A percentile compares a stretch with the other conserved stretches of the same genome.
phyloP scores from a whole-genome alignment of 2,329 filamentous ascomycete species.

The Myrmaecium sp. region DNA sequence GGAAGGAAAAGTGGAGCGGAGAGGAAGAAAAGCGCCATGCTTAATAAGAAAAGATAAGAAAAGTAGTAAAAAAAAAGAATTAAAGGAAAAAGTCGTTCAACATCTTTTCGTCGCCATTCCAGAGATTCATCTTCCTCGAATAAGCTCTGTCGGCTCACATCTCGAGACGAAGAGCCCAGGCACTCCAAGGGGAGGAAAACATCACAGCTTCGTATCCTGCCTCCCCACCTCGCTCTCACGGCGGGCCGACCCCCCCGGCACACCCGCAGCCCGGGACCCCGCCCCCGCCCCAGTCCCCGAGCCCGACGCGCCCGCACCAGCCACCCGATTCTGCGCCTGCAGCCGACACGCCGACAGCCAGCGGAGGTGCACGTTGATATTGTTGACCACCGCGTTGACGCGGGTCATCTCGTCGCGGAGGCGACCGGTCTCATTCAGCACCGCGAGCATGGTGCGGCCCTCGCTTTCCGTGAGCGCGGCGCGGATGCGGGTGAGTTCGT shows the following conservation, averaged over 20 bases:
- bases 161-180: too few relatives aligned
- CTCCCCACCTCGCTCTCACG: slow-evolving; percentile 16
- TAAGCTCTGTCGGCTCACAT: too few relatives aligned
- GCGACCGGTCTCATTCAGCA: slow-evolving; percentile 45
- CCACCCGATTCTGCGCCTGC: slow-evolving; percentile 19
- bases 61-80: too few relatives aligned
- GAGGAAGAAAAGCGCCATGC: too few relatives aligned
- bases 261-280: neutral
- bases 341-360: slow-evolving; percentile 43
- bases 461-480: slow-evolving; percentile 41
- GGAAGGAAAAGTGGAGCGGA: too few relatives aligned
- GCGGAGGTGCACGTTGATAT: slow-evolving; percentile 42
- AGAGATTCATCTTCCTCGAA: too few relatives aligned
- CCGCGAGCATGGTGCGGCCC: slow-evolving; percentile 42
- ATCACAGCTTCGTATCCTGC: slow-evolving; percentile 20
- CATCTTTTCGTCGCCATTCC: too few relatives aligned
- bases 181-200: too few relatives aligned
- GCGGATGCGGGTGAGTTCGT: slow-evolving; percentile 39
- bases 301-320: neutral
- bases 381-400: slow-evolving; percentile 41
- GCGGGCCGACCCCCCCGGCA: neutral
- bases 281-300: neutral
- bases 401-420: slow-evolving; percentile 46
- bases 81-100: too few relatives aligned
- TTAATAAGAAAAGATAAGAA: too few relatives aligned